Evolutionary conservation across 129 eudicot genomes (phyloP), one percentile per base, ranked within the genome.

Genomic region (Saussurea involucrata): DNA sequence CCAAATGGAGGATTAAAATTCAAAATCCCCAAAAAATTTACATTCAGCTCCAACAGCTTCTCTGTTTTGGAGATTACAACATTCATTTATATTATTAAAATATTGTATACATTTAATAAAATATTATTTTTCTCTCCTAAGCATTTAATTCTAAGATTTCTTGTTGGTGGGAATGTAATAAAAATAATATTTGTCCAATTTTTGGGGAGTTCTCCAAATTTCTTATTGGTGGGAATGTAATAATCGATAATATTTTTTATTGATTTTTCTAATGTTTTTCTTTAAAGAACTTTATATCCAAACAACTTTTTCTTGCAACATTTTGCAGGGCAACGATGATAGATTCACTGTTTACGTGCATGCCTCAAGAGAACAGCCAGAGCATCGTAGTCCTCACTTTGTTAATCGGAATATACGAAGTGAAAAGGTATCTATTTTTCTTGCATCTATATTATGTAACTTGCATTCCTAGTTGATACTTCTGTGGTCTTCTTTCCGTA

Each of bases 261-360:
- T 44, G 18, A 13, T 17, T 53, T 53, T n/a, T 65, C 5, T 6
- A n/a, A n/a, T n/a, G 24, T 27, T 78, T 68, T 24, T 9, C 58
- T 53, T 20, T 17, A 64, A 68, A 44, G 15, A 73, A 49, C 20
- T 49, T 58, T 66, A 25, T 55, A 20, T 32, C 31, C n/a, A 1
- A 49, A 80, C 31, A 46, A 37, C 4, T 24, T 71, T 63, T 20
- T 11, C 18, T n/a, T 20, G 1, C 36, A 75, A 76, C 65, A 0
- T 66, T 76, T 70, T 72, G 71, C 85, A 88, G 93, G 93, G 93
- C 24, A 86, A 88, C 49, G 93, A 88, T 24, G 93, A 84, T 80
- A 86, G 84, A 80, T 88, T 88, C 61, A 77, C 81, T 36, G 93
- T 88, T 72, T 86, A 88, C 79, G 93, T 88, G 75, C 93, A 88